Evolutionary conservation across 1,284 basidiomycete genomes (phyloP), one percentile per base, ranked within the genome.

Genomic region (Apiotrichum domesticum): DNA sequence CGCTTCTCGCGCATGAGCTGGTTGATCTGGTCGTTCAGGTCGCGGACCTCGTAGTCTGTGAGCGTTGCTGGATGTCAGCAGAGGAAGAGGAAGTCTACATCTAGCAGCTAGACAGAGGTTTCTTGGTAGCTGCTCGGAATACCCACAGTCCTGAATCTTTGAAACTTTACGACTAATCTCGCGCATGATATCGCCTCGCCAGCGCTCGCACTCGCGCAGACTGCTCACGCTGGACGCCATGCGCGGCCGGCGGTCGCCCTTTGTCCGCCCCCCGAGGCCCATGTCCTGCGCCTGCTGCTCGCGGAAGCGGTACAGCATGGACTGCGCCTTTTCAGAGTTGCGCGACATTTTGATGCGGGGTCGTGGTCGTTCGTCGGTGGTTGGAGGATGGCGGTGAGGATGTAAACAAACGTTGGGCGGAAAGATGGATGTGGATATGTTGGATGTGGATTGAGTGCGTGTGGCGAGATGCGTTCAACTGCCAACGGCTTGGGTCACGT

Each of bases 1-100:
- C 87, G 78, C 77, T 98, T 98, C 77, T 99, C 95, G 37, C 95
- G 83, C 80, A 98, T 79, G 9, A 97, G 80, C 71, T 87, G 90
- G 80, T 99, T 99, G 69, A 99, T 98, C 73, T 98, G 93, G 75
- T 99, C 95, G 72, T 98, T 99, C 46, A 96, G 73, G 75, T 96
- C 95, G 46, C 95, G 87, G 35, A 96, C 85, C 79, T 98, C 94
- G 72, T 96, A 98, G 77, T 98, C 93, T 33, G 89, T 90, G 72
- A 98, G 75, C 52, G 90, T 88, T 69, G 88, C 92, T 95, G 62
- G 8, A 15, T 4, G 44, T 58, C 41, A 61, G 53, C 34, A 4
- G 29, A 3, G 29, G 29, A 29, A 29, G 29, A 3, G 15, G 37
- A 33, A 33, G 6, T 8, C 39, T 29, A 52, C 11, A 15, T 21